phyloP scores from a whole-genome alignment of 805 yeast genomes.

The Jamesozyma lodderae region DNA sequence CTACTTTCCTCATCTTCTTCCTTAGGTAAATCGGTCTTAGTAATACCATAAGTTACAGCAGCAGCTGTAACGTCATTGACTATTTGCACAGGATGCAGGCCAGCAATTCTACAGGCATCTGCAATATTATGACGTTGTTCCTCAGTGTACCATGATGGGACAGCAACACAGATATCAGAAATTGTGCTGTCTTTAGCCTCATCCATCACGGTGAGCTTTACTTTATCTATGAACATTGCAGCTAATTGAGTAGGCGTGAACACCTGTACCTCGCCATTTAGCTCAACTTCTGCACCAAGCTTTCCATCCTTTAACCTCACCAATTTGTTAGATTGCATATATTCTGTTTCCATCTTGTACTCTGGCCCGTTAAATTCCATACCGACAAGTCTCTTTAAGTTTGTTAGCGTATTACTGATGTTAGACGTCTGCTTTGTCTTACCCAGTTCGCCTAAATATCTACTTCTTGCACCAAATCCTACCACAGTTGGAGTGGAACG shows the following conservation, averaged over 20 bases:
- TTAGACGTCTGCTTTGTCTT: constrained; percentile 94
- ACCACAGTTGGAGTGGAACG: constrained; percentile 87
- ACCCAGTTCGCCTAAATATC: constrained; percentile 90
- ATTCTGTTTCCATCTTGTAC: constrained; percentile 62
- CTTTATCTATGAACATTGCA: constrained; percentile 89
- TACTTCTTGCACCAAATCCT: constrained; percentile 80
- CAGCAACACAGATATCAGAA: constrained; percentile 83
- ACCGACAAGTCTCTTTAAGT: constrained; percentile 86
- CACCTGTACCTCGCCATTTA: constrained; percentile 63
- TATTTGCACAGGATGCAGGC: constrained; percentile 93
- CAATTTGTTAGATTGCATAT: constrained; percentile 55
- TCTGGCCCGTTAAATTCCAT: constrained; percentile 58
- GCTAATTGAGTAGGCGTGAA: constrained; percentile 83
- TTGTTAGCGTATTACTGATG: constrained; percentile 89
- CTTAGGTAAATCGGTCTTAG: constrained; percentile 67
- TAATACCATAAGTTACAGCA: constrained; percentile 97
- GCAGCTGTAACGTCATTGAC: constrained; percentile 97
- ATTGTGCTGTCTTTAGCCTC: constrained; percentile 64
- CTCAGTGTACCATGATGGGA: constrained; percentile 95
- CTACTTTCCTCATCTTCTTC: constrained; percentile 92
- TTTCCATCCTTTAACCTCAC: constrained; percentile 54
- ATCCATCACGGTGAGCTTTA: constrained; percentile 64
- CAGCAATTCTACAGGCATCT: constrained; percentile 92
- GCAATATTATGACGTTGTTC: constrained; percentile 90
- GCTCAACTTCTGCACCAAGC: constrained; percentile 78